Base-by-base conservation (phyloP, 2,329 filamentous ascomycete species). In the Emergomyces africanus region DNA sequence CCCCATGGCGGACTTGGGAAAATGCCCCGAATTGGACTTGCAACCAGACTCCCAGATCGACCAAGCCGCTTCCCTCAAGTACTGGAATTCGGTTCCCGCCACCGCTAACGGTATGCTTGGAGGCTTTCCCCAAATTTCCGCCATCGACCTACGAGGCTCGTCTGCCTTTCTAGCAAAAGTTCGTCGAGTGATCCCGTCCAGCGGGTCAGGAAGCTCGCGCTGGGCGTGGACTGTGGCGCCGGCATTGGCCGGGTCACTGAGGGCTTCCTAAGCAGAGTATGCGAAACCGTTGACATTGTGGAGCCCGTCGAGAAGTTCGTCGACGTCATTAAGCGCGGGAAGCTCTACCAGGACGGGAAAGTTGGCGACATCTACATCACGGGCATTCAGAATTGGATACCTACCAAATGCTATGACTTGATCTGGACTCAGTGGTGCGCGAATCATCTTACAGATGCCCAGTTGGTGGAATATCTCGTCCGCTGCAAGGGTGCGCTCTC, bases 381-480 rank as follows among this genome's bases (percentile, higher is more conserved):
- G 1, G 89, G 89, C 0, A 75, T 95, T 0, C 86, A 95, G 71
- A 79, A 81, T 33, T 95, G 89, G 89, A 77, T 79, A 0, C 74
- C 71, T 4, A 62, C 63, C 55, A 72, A 72, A 9, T 70, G 74
- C 54, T 96, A 96, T 72, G 87, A 91, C 69, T 71, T 96, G 51
- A 84, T 96, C 61, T 96, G 89, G 89, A 86, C 83, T 57, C 91
- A 96, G 72, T 96, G 91, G 90, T 96, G 90, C 71, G 73, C 92
- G 8, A 87, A 89, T 28, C 87, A 96, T 71, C 75, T 96, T 58
- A 90, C 82, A 0, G 90, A 96, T 69, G 73, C 72, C 8, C 84
- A 95, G 70, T 70, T 96, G 3, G 77, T 87, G 0, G 75, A 75
- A 1, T 95, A 86, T 67, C 72, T 96, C 18, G 65, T 74, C 59